Percentiles rank a stretch among this genome's conserved stretches.
Conservation (phyloP, 805 yeast species). For the Metschnikowia sp. region DNA sequence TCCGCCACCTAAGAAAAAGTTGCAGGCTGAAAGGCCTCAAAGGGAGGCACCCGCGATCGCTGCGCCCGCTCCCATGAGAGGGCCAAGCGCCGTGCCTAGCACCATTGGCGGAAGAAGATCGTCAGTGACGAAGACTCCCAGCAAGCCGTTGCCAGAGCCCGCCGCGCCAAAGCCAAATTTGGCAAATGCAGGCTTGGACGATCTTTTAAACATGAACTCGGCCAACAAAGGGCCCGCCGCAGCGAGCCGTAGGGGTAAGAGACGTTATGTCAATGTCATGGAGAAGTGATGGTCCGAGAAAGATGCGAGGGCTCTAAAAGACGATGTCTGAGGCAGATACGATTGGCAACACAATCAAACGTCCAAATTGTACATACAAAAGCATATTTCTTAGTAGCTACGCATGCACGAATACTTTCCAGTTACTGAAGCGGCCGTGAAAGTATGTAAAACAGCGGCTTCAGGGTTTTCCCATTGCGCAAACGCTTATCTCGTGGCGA, state of each 20-base stretch:
- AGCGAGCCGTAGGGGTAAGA: slow-evolving; percentile 16
- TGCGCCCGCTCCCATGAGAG: slow-evolving; percentile 13
- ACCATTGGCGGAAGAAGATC: slow-evolving; percentile 43
- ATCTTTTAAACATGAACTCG: slow-evolving; percentile 28
- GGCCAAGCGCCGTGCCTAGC: slow-evolving; percentile 3
- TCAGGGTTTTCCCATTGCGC: slow-evolving; percentile 37
- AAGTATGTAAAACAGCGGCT: slow-evolving; percentile 44
- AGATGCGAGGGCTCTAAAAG: no score
- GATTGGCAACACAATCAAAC: no score
- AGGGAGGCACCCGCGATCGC: slow-evolving; percentile 10
- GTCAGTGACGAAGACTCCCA: slow-evolving; percentile 53
- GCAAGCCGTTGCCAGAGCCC: slow-evolving; percentile 25
- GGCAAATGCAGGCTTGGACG: slow-evolving; percentile 42
- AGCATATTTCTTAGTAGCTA: no score
- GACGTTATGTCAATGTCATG: slow-evolving; percentile 19
- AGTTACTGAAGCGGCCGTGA: not conserved
- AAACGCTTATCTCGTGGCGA: slow-evolving; percentile 45
- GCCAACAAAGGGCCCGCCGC: slow-evolving; percentile 8
- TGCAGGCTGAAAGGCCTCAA: slow-evolving; percentile 12
- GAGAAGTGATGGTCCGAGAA: slow-evolving; percentile 6
- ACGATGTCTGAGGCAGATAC: no score
- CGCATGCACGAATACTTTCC: not conserved
- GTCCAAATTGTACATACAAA: not conserved
- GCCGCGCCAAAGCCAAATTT: slow-evolving; percentile 18
- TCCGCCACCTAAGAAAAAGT: slow-evolving; percentile 55